Percentiles rank a stretch among this genome's conserved stretches.
Evolutionary conservation across 1,284 basidiomycete species (phyloP).

Genomic region (Tausonia pullulans): DNA sequence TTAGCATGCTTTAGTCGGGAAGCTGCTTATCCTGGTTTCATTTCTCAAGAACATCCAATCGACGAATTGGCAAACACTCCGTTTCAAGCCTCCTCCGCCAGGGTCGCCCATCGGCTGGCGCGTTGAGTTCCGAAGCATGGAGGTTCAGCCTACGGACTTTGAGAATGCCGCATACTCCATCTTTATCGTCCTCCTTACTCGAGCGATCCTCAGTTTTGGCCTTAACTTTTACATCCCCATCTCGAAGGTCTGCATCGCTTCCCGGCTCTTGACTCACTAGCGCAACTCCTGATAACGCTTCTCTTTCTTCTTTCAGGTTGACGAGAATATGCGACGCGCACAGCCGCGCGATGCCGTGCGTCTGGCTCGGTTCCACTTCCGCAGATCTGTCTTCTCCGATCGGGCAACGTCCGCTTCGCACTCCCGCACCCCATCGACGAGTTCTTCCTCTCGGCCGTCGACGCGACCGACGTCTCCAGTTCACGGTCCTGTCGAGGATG

Average conservation of each 20-base stretch:
- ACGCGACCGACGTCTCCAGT: neutral
- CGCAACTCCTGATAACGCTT: constrained; percentile 4
- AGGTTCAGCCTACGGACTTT: constrained; percentile 97
- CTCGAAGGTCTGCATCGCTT: constrained; percentile 56
- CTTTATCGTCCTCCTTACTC: constrained; percentile 85
- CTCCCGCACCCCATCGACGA: constrained; percentile 24
- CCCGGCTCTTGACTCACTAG: neutral
- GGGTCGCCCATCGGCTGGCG: constrained; percentile 92
- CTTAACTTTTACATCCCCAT: constrained; percentile 96
- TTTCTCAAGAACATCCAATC: constrained; percentile 78
- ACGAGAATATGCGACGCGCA: constrained; percentile 89
- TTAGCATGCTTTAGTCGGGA: neutral
- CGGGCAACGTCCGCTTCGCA: constrained; percentile 21
- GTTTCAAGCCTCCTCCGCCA: constrained; percentile 95
- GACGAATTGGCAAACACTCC: constrained; percentile 98
- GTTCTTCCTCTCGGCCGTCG: constrained; percentile 23
- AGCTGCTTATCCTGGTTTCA: neutral
- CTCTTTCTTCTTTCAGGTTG: constrained; percentile 51
- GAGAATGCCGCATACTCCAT: constrained; percentile 96
- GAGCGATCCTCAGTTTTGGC: constrained; percentile 82
- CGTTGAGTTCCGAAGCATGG: constrained; percentile 97
- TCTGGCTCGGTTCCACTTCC: constrained; percentile 74
- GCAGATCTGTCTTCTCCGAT: constrained; percentile 68
- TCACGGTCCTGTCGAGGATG: constrained; percentile 47
- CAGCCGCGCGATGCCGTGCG: constrained; percentile 71